These are phyloP conservation scores for Penicillium arizonense DNA, from an alignment of 495 filamentous ascomycete genomes.

Conservation along the genomic window DNA sequence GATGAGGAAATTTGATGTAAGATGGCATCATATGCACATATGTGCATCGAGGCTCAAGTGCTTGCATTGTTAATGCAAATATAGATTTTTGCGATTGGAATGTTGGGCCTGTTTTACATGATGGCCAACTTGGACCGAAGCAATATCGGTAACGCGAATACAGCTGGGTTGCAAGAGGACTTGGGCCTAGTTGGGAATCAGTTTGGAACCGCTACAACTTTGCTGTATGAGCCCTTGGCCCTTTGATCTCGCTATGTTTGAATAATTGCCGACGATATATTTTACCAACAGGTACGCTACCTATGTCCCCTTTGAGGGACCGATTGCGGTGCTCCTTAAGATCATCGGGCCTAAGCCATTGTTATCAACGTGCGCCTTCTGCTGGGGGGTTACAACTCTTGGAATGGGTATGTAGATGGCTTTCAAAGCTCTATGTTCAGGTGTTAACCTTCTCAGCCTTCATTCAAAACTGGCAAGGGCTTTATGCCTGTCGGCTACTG, in stretches of 20 bases:
- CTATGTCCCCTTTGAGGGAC: constrained; percentile 12
- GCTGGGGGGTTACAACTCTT: constrained; percentile 10
- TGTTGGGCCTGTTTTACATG: constrained; percentile 12
- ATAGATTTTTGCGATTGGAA: constrained; percentile 4
- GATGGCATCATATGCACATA: background rate
- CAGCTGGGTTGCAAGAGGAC: constrained; percentile 22
- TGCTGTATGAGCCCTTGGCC: background rate
- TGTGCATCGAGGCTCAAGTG: too few relatives aligned
- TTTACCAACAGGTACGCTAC: constrained; percentile 6
- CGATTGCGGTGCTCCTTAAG: constrained; percentile 10
- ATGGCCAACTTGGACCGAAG: constrained; percentile 13
- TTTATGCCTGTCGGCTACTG: constrained; percentile 9
- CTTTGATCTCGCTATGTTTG: too few relatives aligned
- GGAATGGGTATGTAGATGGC: constrained; percentile 6
- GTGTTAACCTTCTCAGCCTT: background rate
- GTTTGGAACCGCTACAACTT: constrained; percentile 28
- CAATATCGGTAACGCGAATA: constrained; percentile 23
- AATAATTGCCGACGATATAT: background rate
- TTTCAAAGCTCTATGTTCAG: too few relatives aligned
- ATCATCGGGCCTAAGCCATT: constrained; percentile 11
- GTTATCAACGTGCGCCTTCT: constrained; percentile 11
- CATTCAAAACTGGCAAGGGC: constrained; percentile 11
- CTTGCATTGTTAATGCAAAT: too few relatives aligned
- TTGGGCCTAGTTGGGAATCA: constrained; percentile 27
- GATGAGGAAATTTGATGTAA: constrained; percentile 15